Conservation (phyloP, 2,329 filamentous ascomycete genomes). For the Colletotrichum magnum region DNA sequence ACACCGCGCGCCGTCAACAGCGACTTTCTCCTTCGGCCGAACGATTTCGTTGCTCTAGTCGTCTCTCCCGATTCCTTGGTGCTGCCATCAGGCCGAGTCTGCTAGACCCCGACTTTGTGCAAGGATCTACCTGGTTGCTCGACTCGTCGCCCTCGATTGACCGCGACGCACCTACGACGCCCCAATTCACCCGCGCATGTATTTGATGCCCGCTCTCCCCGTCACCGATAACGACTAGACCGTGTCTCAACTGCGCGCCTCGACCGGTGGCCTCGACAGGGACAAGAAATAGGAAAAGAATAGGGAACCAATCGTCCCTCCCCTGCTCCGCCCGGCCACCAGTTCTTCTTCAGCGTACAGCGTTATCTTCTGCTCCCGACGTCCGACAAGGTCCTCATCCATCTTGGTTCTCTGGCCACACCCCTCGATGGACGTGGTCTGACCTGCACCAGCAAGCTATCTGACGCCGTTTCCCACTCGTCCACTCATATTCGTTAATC, state of each 20-base stretch:
- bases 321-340: conserved; percentile 16
- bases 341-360: conserved; percentile 19
- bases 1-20: conserved; percentile 16
- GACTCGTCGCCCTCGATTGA: conserved; percentile 2
- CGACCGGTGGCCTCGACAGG: conserved; percentile 15
- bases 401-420: conserved; percentile 10
- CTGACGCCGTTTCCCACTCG: conserved; percentile 20
- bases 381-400: conserved; percentile 3
- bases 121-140: conserved; percentile 31
- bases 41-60: conserved; percentile 20
- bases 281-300: conserved; percentile 27
- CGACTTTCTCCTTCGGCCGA: conserved; percentile 17
- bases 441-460: conserved; percentile 26
- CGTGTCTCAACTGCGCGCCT: conserved; percentile 28
- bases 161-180: conserved; percentile 9
- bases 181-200: conserved; percentile 16
- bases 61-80: conserved; percentile 29
- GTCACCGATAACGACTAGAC: conserved; percentile 29
- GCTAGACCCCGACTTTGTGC: conserved; percentile 16
- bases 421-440: conserved; percentile 30
- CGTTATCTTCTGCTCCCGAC: conserved; percentile 8
- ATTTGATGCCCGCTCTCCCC: conserved; percentile 16
- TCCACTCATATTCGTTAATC: conserved; percentile 17
- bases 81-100: conserved; percentile 16
- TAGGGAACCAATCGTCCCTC: conserved; percentile 20